Conservation (phyloP, 2,329 filamentous ascomycete genomes). For the Colletotrichum scovillei region DNA sequence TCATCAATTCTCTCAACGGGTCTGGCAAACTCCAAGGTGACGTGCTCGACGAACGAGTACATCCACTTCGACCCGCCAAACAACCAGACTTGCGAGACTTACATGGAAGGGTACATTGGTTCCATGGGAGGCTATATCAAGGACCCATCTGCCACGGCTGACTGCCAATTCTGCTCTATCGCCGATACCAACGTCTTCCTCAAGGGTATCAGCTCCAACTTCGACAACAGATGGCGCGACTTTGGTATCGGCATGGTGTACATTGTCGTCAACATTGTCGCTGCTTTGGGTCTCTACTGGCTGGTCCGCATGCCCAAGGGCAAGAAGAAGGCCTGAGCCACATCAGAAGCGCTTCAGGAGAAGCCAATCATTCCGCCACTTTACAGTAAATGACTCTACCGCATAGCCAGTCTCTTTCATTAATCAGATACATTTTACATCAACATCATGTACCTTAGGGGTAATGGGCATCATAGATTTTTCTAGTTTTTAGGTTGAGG, state of each 20-base stretch:
- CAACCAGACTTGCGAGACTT: slow-evolving; percentile 58
- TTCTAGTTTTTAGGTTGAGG: not conserved
- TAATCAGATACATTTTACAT: not conserved
- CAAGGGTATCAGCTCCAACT: slow-evolving; percentile 53
- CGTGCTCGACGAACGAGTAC: slow-evolving; percentile 52
- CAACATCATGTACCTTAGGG: not conserved
- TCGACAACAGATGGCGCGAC: slow-evolving; percentile 64
- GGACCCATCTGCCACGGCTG: slow-evolving; percentile 52
- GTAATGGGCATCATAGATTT: not conserved
- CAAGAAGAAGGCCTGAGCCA: slow-evolving; percentile 29
- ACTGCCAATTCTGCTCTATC: slow-evolving; percentile 58
- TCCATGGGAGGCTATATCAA: slow-evolving; percentile 58
- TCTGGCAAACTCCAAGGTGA: slow-evolving; percentile 38
- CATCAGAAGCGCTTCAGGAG: not conserved
- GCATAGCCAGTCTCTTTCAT: not conserved
- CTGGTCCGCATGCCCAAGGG: slow-evolving; percentile 48
- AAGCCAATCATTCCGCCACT: not conserved
- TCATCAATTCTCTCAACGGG: slow-evolving; percentile 63
- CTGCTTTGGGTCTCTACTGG: slow-evolving; percentile 61
- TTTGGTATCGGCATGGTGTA: slow-evolving; percentile 66
- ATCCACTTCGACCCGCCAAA: slow-evolving; percentile 64
- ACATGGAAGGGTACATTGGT: slow-evolving; percentile 57
- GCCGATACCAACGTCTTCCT: slow-evolving; percentile 52
- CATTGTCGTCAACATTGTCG: slow-evolving; percentile 59
- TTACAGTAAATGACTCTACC: not conserved